These are phyloP conservation scores for Cardamine resedifolia DNA, from an alignment of 345 rosid species.

Conservation along the genomic window DNA sequence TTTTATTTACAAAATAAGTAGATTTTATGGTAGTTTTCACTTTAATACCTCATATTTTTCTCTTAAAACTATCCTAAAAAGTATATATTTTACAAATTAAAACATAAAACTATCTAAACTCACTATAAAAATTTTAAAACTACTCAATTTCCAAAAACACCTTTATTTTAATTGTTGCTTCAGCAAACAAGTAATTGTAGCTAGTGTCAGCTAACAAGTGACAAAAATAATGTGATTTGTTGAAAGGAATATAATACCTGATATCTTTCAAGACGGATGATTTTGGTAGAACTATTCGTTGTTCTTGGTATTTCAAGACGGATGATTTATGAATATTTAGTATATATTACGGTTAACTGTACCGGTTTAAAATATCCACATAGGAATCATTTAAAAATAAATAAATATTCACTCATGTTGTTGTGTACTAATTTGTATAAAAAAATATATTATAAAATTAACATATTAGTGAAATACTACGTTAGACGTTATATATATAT, in stretches of 20 bases:
- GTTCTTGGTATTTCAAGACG: background rate
- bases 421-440: background rate
- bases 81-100: too few relatives aligned
- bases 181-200: too few relatives aligned
- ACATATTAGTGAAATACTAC: background rate
- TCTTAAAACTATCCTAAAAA: too few relatives aligned
- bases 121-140: too few relatives aligned
- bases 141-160: too few relatives aligned
- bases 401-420: background rate
- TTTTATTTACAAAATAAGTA: too few relatives aligned
- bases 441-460: background rate
- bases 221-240: constrained; percentile 6
- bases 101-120: too few relatives aligned
- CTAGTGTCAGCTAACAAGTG: background rate
- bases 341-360: background rate
- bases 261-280: background rate
- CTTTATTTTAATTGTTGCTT: too few relatives aligned
- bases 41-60: too few relatives aligned
- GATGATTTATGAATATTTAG: background rate
- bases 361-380: background rate
- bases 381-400: background rate
- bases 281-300: constrained; percentile 13
- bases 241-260: background rate
- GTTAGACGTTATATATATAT: too few relatives aligned
- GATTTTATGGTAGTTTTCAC: too few relatives aligned